Conservation (phyloP, 768 basidiomycete genomes). For the Tylopilus intermedius region DNA sequence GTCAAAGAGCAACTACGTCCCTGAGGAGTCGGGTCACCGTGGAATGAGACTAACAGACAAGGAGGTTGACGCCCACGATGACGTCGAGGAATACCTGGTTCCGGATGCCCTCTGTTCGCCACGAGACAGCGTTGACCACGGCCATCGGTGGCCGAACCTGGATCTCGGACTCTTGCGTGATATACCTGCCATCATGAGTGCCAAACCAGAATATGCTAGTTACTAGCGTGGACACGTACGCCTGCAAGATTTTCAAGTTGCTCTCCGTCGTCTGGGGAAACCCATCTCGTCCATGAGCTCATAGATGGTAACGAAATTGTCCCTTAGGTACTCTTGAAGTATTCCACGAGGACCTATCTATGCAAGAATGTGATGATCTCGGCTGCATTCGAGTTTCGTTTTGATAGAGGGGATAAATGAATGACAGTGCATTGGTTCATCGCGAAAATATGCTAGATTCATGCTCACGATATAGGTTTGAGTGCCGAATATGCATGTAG, state of each 20-base stretch:
- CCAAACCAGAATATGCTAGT: neutral
- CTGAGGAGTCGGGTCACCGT: too few relatives aligned
- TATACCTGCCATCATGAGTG: conserved; percentile 55
- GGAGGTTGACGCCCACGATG: too few relatives aligned
- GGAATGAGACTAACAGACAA: too few relatives aligned
- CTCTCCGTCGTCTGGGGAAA: conserved; percentile 96
- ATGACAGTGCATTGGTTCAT: neutral
- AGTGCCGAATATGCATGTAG: conserved; percentile 98
- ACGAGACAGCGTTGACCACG: conserved; percentile 80
- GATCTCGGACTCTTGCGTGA: conserved; percentile 95
- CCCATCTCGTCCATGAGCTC: conserved; percentile 98
- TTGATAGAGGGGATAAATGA: conserved; percentile 62
- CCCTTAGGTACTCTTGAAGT: conserved; percentile 99
- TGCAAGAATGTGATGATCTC: conserved; percentile 97
- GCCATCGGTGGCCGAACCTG: conserved; percentile 92
- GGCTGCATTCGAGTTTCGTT: conserved; percentile 91
- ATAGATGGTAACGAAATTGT: conserved; percentile 94
- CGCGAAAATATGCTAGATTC: conserved; percentile 6
- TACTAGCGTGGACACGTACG: conserved; percentile 44
- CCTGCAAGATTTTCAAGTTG: conserved; percentile 82
- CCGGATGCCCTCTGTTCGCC: too few relatives aligned
- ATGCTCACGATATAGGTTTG: conserved; percentile 86
- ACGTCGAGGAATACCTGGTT: too few relatives aligned
- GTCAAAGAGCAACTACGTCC: too few relatives aligned
- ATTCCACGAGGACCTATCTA: conserved; percentile 90